These are phyloP conservation scores for Pseudogymnoascus sp. DNA, from an alignment of 2,329 filamentous ascomycete genomes.

Conservation along the genomic window DNA sequence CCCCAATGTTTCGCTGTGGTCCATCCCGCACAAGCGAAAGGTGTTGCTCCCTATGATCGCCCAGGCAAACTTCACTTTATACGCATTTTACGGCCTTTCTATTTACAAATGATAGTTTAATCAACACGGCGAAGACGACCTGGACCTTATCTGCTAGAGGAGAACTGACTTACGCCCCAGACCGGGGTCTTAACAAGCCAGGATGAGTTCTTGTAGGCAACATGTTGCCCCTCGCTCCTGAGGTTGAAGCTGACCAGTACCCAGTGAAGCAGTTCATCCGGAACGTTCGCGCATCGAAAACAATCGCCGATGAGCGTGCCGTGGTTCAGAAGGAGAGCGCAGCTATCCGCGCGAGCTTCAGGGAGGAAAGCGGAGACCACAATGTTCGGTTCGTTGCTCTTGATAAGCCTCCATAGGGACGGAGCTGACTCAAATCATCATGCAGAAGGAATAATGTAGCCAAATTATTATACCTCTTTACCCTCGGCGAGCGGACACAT, in stretches of 20 bases:
- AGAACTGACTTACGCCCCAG: slow-evolving; percentile 9
- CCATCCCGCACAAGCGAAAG: slow-evolving; percentile 7
- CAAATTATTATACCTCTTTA: slow-evolving; percentile 96
- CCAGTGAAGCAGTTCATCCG: slow-evolving; percentile 99
- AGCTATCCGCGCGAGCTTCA: slow-evolving; percentile 92
- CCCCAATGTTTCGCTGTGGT: slow-evolving; percentile 7
- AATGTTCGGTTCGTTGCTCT: slow-evolving; percentile 64
- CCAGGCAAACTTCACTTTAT: neutral
- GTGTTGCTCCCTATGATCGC: slow-evolving; percentile 7
- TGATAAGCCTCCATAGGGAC: neutral
- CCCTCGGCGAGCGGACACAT: slow-evolving; percentile 91
- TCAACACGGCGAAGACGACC: slow-evolving; percentile 1
- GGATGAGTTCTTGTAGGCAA: slow-evolving; percentile 30
- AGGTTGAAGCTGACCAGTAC: slow-evolving; percentile 17
- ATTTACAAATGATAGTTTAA: slow-evolving; percentile 7
- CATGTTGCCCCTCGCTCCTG: slow-evolving; percentile 14
- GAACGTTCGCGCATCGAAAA: slow-evolving; percentile 97
- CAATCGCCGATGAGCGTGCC: slow-evolving; percentile 94
- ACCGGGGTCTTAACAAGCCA: slow-evolving; percentile 14
- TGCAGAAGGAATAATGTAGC: slow-evolving; percentile 94
- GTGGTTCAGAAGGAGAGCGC: slow-evolving; percentile 99
- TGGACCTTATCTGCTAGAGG: slow-evolving; percentile 5
- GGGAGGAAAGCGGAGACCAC: slow-evolving; percentile 91
- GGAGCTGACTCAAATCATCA: slow-evolving; percentile 15
- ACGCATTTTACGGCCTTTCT: neutral